A percentile compares a stretch with the other conserved stretches of the same genome.
phyloP scores from a whole-genome alignment of 164 flowering plant genomes.

The Hamamelis virginiana region DNA sequence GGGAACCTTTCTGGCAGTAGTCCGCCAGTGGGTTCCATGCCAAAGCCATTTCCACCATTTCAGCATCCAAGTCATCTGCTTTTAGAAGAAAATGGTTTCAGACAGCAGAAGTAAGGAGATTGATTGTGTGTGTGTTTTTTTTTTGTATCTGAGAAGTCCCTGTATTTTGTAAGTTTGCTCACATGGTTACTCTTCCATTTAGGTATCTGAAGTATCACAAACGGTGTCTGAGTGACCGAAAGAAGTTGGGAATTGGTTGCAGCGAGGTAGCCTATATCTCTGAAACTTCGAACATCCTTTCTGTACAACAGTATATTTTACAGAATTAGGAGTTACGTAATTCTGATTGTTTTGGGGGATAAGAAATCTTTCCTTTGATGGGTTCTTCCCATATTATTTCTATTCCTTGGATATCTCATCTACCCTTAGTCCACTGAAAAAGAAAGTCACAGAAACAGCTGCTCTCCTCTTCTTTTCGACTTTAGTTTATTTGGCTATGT shows the following conservation, averaged over 20 bases:
- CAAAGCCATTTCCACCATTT: slow-evolving; percentile 88
- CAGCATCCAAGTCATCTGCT: slow-evolving; percentile 99
- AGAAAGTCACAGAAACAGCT: background rate
- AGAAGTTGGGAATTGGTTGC: slow-evolving; percentile 88
- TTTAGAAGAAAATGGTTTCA: slow-evolving; percentile 91
- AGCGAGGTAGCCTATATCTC: slow-evolving; percentile 69
- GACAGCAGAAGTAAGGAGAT: slow-evolving; percentile 77
- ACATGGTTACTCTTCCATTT: slow-evolving; percentile 15
- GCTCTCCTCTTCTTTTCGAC: background rate
- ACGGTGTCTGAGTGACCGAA: slow-evolving; percentile 82
- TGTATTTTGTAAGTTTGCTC: background rate
- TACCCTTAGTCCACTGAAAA: too few species aligned
- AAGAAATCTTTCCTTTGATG: too few species aligned
- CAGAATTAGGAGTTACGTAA: too few species aligned
- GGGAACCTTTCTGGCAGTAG: slow-evolving; percentile 67
- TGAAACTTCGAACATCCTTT: background rate
- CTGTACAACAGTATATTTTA: too few species aligned
- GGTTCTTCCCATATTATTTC: too few species aligned
- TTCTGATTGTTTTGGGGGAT: too few species aligned
- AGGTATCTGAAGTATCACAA: slow-evolving; percentile 90
- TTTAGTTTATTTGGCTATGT: background rate
- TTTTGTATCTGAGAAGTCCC: background rate
- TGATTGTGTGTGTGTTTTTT: slow-evolving; percentile 4
- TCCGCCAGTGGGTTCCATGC: slow-evolving; percentile 92
- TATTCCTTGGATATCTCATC: too few species aligned